phyloP scores from a whole-genome alignment of 2,329 filamentous ascomycete species.

The Geosmithia morbida region DNA sequence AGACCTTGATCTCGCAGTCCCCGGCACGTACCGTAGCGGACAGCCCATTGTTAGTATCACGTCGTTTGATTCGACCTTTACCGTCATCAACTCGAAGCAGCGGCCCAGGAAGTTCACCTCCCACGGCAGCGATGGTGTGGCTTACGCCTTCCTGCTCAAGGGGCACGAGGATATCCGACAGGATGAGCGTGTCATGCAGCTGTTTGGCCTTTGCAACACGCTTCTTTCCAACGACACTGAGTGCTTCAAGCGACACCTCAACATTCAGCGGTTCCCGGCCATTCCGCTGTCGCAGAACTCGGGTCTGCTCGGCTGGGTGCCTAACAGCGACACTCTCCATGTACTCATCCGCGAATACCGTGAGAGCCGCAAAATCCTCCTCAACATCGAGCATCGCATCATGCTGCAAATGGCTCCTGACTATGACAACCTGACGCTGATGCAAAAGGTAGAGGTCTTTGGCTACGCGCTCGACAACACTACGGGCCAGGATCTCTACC shows the following conservation, averaged over 20 bases:
- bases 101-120: conserved; percentile 79
- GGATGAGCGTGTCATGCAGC: conserved; percentile 98
- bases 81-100: conserved; percentile 94
- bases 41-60: conserved; percentile 69
- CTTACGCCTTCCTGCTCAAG: conserved; percentile 85
- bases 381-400: conserved; percentile 98
- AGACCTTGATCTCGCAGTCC: conserved; percentile 86
- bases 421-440: conserved; percentile 94
- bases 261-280: conserved; percentile 91
- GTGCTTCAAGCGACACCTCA: conserved; percentile 91
- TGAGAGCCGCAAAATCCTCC: conserved; percentile 88
- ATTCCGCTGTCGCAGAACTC: conserved; percentile 95
- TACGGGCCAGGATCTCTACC: conserved; percentile 94
- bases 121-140: conserved; percentile 74
- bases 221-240: conserved; percentile 87
- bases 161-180: conserved; percentile 99
- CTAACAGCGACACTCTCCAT: conserved; percentile 93
- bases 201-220: conserved; percentile 96
- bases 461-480: conserved; percentile 98
- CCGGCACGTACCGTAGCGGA: conserved; percentile 78
- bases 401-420: conserved; percentile 99
- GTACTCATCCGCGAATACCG: conserved; percentile 95
- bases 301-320: conserved; percentile 89
- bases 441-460: conserved; percentile 99
- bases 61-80: conserved; percentile 80